Conservation (phyloP, 495 filamentous ascomycete genomes). For the Penicillium canariense region DNA sequence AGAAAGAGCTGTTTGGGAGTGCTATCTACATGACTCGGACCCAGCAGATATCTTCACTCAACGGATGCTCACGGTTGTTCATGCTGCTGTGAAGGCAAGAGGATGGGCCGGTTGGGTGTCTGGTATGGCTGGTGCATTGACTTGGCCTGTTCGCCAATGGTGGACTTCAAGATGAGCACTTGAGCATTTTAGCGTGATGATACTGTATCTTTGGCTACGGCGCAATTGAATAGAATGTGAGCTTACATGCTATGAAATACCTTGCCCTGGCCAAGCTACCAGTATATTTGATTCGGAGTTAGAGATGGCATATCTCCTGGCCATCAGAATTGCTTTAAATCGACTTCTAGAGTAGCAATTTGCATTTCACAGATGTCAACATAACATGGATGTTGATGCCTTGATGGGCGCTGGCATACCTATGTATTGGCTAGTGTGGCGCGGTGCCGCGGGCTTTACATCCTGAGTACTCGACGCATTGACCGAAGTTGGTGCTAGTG, state of each 20-base stretch:
- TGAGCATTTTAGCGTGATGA: too few species aligned
- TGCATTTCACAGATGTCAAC: too few species aligned
- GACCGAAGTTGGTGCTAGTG: background rate
- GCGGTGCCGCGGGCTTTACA: background rate
- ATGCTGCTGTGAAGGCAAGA: constrained; percentile 4
- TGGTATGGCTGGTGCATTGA: constrained; percentile 13
- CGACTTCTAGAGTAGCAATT: too few species aligned
- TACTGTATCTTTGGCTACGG: too few species aligned
- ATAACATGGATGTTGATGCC: too few species aligned
- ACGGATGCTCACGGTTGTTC: constrained; percentile 6
- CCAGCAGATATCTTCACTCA: constrained; percentile 15
- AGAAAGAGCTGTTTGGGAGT: constrained; percentile 12
- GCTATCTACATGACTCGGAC: constrained; percentile 14
- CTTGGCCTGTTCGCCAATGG: constrained; percentile 10
- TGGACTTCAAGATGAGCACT: constrained; percentile 12
- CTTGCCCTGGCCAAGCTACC: too few species aligned
- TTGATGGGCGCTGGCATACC: too few species aligned
- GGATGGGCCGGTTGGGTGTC: constrained; percentile 12
- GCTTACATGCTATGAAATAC: too few species aligned
- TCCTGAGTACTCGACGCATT: background rate
- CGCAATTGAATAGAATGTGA: too few species aligned
- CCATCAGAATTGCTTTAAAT: too few species aligned
- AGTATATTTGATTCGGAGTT: too few species aligned
- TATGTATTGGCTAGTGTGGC: background rate
- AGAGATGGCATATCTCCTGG: too few species aligned